These are phyloP conservation scores for Buddleja alternifolia DNA, from an alignment of 257 asterid genomes.

Conservation along the genomic window DNA sequence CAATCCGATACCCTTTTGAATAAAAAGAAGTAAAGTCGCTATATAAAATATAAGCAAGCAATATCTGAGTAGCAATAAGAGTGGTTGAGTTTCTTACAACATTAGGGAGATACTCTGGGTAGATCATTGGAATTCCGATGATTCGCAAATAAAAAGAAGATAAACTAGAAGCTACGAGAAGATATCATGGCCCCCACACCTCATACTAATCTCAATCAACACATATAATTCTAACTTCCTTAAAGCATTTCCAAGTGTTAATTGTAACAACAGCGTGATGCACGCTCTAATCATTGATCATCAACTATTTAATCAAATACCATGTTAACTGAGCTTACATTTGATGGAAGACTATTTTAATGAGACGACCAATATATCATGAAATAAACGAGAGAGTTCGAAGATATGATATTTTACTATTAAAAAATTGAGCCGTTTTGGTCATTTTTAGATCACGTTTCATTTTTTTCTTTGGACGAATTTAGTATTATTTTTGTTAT, in stretches of 20 bases:
- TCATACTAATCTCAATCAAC: slow-evolving; percentile 25
- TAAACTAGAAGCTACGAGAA: slow-evolving; percentile 40
- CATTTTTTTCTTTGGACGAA: no score
- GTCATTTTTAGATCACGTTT: no score
- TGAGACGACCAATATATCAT: slow-evolving; percentile 5
- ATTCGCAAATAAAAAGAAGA: slow-evolving; percentile 38
- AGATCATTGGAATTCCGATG: slow-evolving; percentile 56
- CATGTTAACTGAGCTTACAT: slow-evolving; percentile 18
- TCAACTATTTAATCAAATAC: neutral
- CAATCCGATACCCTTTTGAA: no score
- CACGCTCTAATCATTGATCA: slow-evolving; percentile 23
- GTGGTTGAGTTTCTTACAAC: slow-evolving; percentile 41
- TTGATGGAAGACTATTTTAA: slow-evolving; percentile 16
- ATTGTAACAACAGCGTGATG: neutral
- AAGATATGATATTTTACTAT: neutral
- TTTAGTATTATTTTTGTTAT: no score
- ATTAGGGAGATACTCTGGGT: slow-evolving; percentile 39
- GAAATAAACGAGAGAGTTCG: neutral
- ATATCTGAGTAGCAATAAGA: slow-evolving; percentile 37
- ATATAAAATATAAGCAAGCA: no score
- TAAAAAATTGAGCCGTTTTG: no score
- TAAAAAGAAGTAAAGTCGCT: no score
- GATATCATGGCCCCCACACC: slow-evolving; percentile 43
- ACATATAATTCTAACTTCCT: slow-evolving; percentile 35
- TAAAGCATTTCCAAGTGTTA: neutral